Conservation (phyloP, 106 monocot genomes). For the Phalaenopsis equestris region DNA sequence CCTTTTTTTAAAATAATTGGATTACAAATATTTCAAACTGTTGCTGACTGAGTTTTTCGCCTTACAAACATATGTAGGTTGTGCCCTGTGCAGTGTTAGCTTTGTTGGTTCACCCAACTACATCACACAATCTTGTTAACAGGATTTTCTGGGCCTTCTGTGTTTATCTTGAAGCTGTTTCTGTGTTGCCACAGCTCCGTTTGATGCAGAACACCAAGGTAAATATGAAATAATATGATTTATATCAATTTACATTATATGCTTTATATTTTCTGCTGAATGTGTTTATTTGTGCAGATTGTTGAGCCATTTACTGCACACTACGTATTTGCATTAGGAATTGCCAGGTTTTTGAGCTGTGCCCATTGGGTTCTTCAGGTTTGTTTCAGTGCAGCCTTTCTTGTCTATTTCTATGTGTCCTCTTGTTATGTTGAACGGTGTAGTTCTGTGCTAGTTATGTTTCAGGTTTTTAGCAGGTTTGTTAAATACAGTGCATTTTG, state of each 20-base stretch:
- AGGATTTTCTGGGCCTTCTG: conserved; percentile 87
- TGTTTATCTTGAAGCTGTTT: conserved; percentile 74
- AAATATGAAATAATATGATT: background rate
- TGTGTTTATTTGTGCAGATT: conserved; percentile 27
- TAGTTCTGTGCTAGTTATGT: too few species aligned
- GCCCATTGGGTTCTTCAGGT: conserved; percentile 86
- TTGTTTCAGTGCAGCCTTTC: background rate
- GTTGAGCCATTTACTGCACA: conserved; percentile 76
- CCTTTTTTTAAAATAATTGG: too few species aligned
- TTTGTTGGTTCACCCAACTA: conserved; percentile 66
- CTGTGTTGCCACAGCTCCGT: conserved; percentile 65
- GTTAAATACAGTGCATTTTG: too few species aligned
- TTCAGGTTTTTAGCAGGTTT: too few species aligned
- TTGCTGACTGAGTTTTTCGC: too few species aligned
- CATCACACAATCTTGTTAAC: conserved; percentile 67
- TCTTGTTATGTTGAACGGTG: too few species aligned
- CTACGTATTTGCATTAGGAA: conserved; percentile 68
- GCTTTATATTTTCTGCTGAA: background rate
- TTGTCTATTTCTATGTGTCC: too few species aligned
- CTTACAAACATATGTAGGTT: conserved; percentile 24
- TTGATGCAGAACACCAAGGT: conserved; percentile 83
- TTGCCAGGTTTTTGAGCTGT: conserved; percentile 65
- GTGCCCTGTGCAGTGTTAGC: conserved; percentile 77
- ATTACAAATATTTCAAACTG: too few species aligned
- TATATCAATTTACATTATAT: background rate